Evolutionary conservation across 805 yeast species (phyloP), one percentile per base, ranked within the genome.

Genomic region (Blastobotrys chiropterorum): DNA sequence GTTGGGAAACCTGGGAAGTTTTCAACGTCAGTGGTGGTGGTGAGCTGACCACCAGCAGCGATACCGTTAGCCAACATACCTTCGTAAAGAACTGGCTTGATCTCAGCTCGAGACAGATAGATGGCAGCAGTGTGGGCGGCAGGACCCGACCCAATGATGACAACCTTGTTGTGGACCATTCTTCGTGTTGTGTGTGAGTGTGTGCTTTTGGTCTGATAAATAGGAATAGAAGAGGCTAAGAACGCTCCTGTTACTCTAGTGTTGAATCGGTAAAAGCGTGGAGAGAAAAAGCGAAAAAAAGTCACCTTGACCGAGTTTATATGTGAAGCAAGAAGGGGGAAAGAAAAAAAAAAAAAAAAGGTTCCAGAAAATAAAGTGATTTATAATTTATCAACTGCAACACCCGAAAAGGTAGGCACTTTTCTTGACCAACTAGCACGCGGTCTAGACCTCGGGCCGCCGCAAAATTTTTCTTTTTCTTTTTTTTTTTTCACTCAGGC

Each of bases 101-200:
- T 81, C 77, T 94, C 99, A 43, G 99, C 99, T 72, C 99, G 85
- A 30, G 98, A 85, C 51, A 94, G 77, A 72, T 94, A 94, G 70
- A 94, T 88, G 59, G 99, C 99, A 48, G 99, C 99, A 44, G 99
- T 94, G 78, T 94, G 97, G 51, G 97, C 99, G 53, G 99, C 99
- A 52, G 99, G 99, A 62, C 99, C 99, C 51, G 97, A 90, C 44
- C 99, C 98, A 48, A 68, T 65, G 44, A 68, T 68, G 46, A 67
- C 69, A 30, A 68, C 71, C 13, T 53, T 57, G 46, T 59, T 59
- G 60, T 68, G 71, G 45, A 51, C 55, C 62, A 59, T 60, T 56
- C 54, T 60, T 19, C 13, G n/a, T 26, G 34, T n/a, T n/a, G 34
- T 26, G 34, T 26, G 34, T 26, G 34, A 11, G 34, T 26, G 11